These are phyloP conservation scores for Corchorus capsularis DNA, from an alignment of 345 rosid genomes.

Conservation along the genomic window DNA sequence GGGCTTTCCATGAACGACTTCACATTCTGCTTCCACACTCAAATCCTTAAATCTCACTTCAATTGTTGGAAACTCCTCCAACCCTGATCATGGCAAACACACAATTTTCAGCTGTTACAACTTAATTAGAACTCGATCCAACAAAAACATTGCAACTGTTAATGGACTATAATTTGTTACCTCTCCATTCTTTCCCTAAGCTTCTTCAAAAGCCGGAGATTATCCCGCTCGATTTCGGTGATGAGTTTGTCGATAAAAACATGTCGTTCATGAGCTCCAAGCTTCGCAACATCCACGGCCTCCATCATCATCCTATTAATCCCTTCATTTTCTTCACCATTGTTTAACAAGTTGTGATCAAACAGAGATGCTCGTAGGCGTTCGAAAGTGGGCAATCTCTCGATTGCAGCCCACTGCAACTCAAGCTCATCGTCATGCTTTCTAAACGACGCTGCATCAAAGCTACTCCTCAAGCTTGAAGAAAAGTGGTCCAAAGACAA, in stretches of 20 bases:
- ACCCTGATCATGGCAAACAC: conserved; percentile 23
- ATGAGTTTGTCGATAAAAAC: conserved; percentile 40
- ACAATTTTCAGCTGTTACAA: not conserved
- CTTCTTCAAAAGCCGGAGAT: conserved; percentile 40
- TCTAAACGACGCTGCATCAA: not conserved
- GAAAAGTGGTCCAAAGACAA: not conserved
- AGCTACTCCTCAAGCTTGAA: not conserved
- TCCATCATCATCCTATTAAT: not conserved
- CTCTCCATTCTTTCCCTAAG: conserved; percentile 40
- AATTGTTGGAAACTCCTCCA: conserved; percentile 35
- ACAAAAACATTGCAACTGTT: not conserved
- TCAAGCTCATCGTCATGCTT: conserved; percentile 26
- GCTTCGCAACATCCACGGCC: conserved; percentile 40
- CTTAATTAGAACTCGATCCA: not conserved
- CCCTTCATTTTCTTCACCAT: not conserved
- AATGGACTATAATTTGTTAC: conserved; percentile 17
- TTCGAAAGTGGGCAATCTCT: conserved; percentile 38
- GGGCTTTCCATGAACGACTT: conserved; percentile 39
- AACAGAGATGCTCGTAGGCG: conserved; percentile 29
- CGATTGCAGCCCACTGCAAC: conserved; percentile 44
- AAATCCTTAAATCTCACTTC: conserved; percentile 43
- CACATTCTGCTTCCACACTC: conserved; percentile 35
- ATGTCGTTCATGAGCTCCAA: conserved; percentile 33
- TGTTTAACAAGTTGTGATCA: not conserved
- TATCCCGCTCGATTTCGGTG: conserved; percentile 41